Evolutionary conservation across 345 rosid species (phyloP), one percentile per base, ranked within the genome.

Genomic region (Barbarea vulgaris): DNA sequence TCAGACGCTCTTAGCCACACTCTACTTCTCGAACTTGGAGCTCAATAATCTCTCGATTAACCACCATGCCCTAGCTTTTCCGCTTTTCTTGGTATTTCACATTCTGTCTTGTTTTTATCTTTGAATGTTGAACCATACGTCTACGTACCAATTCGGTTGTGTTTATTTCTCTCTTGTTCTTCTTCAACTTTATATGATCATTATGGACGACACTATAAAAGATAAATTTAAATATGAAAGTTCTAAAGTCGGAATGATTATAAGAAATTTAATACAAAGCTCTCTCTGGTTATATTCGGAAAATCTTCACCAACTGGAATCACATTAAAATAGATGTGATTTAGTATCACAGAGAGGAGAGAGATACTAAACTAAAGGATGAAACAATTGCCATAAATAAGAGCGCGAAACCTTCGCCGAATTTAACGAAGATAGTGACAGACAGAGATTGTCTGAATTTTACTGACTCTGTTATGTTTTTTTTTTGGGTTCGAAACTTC

Each of bases 21-120:
- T 10, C 80, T 93, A 24, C 81, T 86, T 34, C 80, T 93, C 33
- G 99, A 96, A 79, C 88, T 89, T 53, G 99, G 94, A 34, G 88
- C 87, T 59, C 65, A 67, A 76, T 78, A 72, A 31, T 44, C 19
- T 69, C 37, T 59, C 36, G 50, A 54, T 36, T 25, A 8, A 13
- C 31, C 22, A 22, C 46, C 36, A 5, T 42, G 33, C 21, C 64
- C 24, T 30, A 31, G 37, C 24, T 46, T 64, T 56, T 63, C 19
- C 48, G 30, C 25, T 25, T 73, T 30, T n/a, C 13, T 30, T 57
- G 17, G 27, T 37, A 17, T 51, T 51, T 67, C 53, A 21, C 65
- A 25, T 70, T 34, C 28, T 6, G 33, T 63, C 42, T 53, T 31
- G 36, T 55, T 33, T 33, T 14, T 25, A 47, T 48, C 28, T 47